Evolutionary conservation across 257 asterid genomes (phyloP).

Genomic region (Gardenia jasminoides): DNA sequence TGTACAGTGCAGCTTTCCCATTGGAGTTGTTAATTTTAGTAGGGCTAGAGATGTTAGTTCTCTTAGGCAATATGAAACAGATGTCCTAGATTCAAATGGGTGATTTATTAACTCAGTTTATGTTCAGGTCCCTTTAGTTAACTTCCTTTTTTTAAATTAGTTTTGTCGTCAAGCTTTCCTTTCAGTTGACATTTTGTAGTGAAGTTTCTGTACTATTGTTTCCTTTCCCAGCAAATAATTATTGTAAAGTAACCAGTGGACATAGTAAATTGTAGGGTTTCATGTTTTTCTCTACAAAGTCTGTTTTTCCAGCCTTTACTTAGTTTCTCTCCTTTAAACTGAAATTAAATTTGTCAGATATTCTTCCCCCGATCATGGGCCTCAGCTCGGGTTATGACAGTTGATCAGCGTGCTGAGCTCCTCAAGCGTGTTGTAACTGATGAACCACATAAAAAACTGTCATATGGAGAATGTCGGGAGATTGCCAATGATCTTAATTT

Average conservation of each 20-base stretch:
- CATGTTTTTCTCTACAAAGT: slow-evolving; percentile 8
- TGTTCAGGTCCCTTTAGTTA: neutral
- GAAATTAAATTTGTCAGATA: slow-evolving; percentile 44
- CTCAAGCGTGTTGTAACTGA: slow-evolving; percentile 52
- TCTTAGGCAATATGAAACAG: neutral
- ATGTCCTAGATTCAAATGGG: neutral
- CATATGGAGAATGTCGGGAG: slow-evolving; percentile 63
- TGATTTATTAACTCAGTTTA: neutral
- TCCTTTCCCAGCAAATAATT: neutral
- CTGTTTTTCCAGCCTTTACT: slow-evolving; percentile 4
- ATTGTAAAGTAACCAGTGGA: neutral
- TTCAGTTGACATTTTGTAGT: neutral
- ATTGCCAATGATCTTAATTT: slow-evolving; percentile 82
- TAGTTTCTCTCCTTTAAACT: slow-evolving; percentile 20
- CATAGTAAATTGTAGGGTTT: neutral
- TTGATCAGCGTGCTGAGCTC: slow-evolving; percentile 74
- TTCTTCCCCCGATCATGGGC: slow-evolving; percentile 74
- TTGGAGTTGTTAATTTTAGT: neutral
- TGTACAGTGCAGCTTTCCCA: neutral
- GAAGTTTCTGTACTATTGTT: neutral
- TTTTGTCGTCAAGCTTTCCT: neutral
- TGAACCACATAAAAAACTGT: slow-evolving; percentile 60
- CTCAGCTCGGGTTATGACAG: slow-evolving; percentile 65
- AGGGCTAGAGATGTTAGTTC: neutral
- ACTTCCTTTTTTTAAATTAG: neutral